phyloP scores from a whole-genome alignment of 192 early-diverging fungal genomes.

The Coemansia sp. region DNA sequence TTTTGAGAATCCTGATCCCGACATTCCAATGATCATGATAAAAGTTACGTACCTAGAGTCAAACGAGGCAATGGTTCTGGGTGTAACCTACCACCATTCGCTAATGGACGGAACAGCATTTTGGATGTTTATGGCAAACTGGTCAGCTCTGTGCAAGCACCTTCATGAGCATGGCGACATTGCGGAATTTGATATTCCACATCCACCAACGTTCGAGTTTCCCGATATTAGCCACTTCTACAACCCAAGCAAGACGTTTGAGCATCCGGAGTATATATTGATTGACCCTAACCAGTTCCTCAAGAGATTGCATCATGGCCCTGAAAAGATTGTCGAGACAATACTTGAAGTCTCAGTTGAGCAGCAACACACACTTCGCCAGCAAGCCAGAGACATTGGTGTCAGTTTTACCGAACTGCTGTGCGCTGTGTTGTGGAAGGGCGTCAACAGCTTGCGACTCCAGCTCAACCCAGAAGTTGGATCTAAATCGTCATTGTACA shows the following conservation, averaged over 20 bases:
- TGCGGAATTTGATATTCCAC: slow-evolving; percentile 13
- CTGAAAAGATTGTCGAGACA: slow-evolving; percentile 27
- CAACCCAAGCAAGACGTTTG: slow-evolving; percentile 10
- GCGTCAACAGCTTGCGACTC: slow-evolving; percentile 20
- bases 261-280: slow-evolving; percentile 37
- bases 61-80: slow-evolving; percentile 24
- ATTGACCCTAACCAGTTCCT: slow-evolving; percentile 19
- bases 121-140: slow-evolving; percentile 50
- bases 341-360: slow-evolving; percentile 16
- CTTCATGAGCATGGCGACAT: neutral
- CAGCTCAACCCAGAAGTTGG: slow-evolving; percentile 15
- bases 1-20: slow-evolving; percentile 6
- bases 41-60: slow-evolving; percentile 30
- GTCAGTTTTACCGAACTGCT: slow-evolving; percentile 36
- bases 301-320: slow-evolving; percentile 16
- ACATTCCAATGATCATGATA: slow-evolving; percentile 39
- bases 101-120: slow-evolving; percentile 49
- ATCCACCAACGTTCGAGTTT: slow-evolving; percentile 35
- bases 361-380: slow-evolving; percentile 34
- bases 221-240: slow-evolving; percentile 23
- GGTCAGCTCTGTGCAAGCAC: slow-evolving; percentile 31
- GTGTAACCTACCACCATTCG: slow-evolving; percentile 48
- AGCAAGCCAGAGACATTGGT: slow-evolving; percentile 20
- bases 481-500: slow-evolving; percentile 21
- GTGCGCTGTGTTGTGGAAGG: slow-evolving; percentile 48